Evolutionary conservation across 768 basidiomycete species (phyloP), one percentile per base, ranked within the genome.

Genomic region (Naematelia aurantialba): DNA sequence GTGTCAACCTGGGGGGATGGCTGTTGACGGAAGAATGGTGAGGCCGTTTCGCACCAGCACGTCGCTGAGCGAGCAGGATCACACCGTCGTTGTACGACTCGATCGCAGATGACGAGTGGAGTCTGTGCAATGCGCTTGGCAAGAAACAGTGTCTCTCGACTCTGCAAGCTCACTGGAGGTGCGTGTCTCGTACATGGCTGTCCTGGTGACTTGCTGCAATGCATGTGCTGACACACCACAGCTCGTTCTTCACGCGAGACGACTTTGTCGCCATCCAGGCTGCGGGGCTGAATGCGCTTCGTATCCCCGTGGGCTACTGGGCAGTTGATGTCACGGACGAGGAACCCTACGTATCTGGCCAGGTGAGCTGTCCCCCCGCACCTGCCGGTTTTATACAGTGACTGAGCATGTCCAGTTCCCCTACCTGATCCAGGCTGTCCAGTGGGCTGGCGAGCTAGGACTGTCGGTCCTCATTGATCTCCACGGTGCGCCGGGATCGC

Each of bases 1-100:
- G 74, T 14, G 74, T 76, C 17, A 76, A 76, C 61, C 53, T 74
- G 2, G 74, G 74, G 12, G 74, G 74, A 51, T 76, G 74, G 74
- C 61, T 66, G 19, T 55, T 72, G 55, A 60, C 61, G 14, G 66
- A 69, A 44, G 24, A 59, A 54, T 69, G 65, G 65, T 65, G 30
- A 30, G 63, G n/a, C n/a, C n/a, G n/a, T n/a, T n/a, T n/a, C n/a
- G n/a, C 4, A 22, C 19, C 2, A 30, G 26, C 4, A 27, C 47
- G 44, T 29, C 51, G 44, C 56, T 52, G 45, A 55, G 31, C 1
- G 4, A 21, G 5, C 31, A 65, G 74, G 74, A 76, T 76, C 48
- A 72, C 72, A 11, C 74, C 74, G 2, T 69, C 67, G 12, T 10
- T 76, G 21, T 76, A 65, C 27, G 51, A 62, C 2, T 34, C 58